Base-by-base conservation (phyloP, 2,329 filamentous ascomycete genomes). In the Cladosporium sp. region DNA sequence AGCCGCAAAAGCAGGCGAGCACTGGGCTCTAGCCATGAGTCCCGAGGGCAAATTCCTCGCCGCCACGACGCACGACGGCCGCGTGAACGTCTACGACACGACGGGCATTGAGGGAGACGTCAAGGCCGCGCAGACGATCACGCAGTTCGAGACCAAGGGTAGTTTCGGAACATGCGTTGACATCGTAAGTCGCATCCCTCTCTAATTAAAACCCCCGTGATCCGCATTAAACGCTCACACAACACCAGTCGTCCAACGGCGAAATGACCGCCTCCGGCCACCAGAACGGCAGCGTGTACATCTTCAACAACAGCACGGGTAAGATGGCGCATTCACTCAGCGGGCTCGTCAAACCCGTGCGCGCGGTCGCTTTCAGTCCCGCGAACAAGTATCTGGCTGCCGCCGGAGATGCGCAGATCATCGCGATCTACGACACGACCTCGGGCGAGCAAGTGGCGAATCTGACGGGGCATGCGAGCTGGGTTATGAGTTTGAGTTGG, bases 371-470 rank as follows among this genome's bases (percentile, higher is more conserved):
- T 1, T 99, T 99, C 71, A 96, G 89, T 0, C 93, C 93, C 0
- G 87, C 82, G 12, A 86, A 85, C 53, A 91, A 83, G 47, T 82
- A 92, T 20, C 80, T 99, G 12, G 93, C 93, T 18, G 92, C 92
- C 6, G 90, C 88, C 3, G 93, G 93, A 24, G 92, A 99, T 64
- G 86, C 91, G 7, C 83, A 84, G 45, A 82, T 95, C 44, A 95
- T 99, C 60, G 87, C 88, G 2, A 78, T 97, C 40, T 99, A 96
- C 73, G 91, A 97, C 64, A 89, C 95, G 60, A 82, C 84, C 57
- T 91, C 92, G 43, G 93, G 93, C 43, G 91, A 97, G 69, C 92
- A 96, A 64, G 85, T 97, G 12, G 89, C 87, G 17, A 95, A 90
- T 64, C 73, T 99, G 44, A 76, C 80, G 0, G 89, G 86, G 1